Conservation (phyloP, 2,329 filamentous ascomycete species). For the Aspergillus floridensis region DNA sequence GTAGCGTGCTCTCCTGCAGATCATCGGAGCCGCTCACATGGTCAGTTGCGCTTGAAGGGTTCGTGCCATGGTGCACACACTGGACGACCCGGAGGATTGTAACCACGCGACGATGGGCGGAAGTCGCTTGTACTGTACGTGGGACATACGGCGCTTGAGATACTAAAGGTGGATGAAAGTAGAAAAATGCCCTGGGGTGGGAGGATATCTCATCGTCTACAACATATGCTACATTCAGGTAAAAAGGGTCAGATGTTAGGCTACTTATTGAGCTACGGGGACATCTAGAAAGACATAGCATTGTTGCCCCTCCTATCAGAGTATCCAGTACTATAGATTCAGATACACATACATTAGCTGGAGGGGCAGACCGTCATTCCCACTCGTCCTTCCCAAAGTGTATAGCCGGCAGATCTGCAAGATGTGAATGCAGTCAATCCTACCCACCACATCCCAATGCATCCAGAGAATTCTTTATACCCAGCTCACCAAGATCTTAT, state of each 20-base stretch:
- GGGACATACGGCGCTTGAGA: no score
- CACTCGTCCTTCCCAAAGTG: neutral
- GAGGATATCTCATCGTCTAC: no score
- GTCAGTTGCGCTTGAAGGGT: neutral
- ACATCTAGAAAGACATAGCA: neutral
- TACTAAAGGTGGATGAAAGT: no score
- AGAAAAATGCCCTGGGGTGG: no score
- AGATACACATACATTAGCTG: neutral
- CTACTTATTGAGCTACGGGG: neutral
- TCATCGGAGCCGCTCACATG: neutral
- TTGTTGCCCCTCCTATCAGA: neutral
- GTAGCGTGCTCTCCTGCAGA: neutral
- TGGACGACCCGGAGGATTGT: no score
- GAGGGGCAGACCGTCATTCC: neutral
- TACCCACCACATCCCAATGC: neutral
- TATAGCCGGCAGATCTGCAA: neutral
- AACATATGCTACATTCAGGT: neutral
- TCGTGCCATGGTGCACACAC: no score
- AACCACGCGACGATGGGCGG: no score
- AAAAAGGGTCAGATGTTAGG: neutral
- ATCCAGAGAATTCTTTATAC: neutral
- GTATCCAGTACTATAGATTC: neutral
- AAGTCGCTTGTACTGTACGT: no score
- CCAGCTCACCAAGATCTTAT: neutral
- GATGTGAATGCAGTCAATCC: neutral